A percentile compares a stretch with the other conserved stretches of the same genome.
Evolutionary conservation across 495 filamentous ascomycete species (phyloP).

Genomic region (Penicillium argentinense): DNA sequence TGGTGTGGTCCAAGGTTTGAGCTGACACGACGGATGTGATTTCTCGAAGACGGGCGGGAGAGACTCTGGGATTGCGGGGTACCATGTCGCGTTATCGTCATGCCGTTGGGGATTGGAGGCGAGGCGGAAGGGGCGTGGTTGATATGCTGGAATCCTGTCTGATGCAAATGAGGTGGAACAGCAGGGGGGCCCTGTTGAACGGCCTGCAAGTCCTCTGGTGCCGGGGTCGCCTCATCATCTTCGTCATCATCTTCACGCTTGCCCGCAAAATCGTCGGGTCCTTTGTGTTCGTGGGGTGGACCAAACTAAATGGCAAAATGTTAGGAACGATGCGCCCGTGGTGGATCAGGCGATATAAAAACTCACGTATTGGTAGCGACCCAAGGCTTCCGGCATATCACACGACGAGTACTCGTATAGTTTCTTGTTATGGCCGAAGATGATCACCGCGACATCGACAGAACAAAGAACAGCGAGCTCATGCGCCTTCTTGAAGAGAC

Average conservation of each 20-base stretch:
- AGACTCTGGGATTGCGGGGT: conserved; percentile 75
- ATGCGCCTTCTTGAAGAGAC: conserved; percentile 98
- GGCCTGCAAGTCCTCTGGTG: conserved; percentile 56
- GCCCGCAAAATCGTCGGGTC: conserved; percentile 85
- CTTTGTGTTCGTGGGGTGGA: conserved; percentile 92
- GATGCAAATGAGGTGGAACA: conserved; percentile 76
- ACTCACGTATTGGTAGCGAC: conserved; percentile 85
- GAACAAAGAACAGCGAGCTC: conserved; percentile 97
- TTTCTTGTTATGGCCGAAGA: conserved; percentile 98
- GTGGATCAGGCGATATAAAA: no score
- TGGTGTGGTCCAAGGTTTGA: conserved; percentile 70
- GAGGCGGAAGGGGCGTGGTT: conserved; percentile 86
- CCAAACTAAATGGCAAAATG: conserved; percentile 63
- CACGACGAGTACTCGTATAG: conserved; percentile 94
- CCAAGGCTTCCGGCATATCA: conserved; percentile 87
- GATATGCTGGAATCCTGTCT: conserved; percentile 73
- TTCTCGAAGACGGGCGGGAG: conserved; percentile 81
- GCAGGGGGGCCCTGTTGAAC: conserved; percentile 45
- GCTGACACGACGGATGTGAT: conserved; percentile 71
- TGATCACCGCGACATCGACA: conserved; percentile 97
- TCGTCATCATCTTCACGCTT: conserved; percentile 85
- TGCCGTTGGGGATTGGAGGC: conserved; percentile 82
- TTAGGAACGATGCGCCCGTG: conserved; percentile 7
- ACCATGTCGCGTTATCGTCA: conserved; percentile 69
- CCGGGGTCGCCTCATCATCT: conserved; percentile 70